Evolutionary conservation across 306 rosid species (phyloP).

Genomic region (Prunus davidiana): DNA sequence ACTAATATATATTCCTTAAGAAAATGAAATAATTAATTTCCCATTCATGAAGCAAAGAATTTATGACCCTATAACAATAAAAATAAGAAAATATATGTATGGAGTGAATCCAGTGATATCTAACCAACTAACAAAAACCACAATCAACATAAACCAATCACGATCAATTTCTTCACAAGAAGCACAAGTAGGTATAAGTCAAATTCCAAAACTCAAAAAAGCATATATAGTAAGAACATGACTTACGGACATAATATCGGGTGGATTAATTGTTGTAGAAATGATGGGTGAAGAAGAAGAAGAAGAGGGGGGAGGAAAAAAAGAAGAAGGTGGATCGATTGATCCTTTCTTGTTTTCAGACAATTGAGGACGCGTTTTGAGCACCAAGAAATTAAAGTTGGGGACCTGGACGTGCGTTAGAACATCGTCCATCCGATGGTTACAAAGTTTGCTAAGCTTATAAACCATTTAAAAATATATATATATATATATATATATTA

Average conservation of each 20-base stretch:
- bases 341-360: neutral
- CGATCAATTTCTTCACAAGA: neutral
- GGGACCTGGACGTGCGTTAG: neutral
- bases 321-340: neutral
- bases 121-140: neutral
- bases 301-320: neutral
- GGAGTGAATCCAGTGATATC: neutral
- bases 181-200: neutral
- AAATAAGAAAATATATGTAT: neutral
- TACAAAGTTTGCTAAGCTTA: neutral
- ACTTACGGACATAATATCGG: neutral
- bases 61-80: neutral
- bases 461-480: neutral
- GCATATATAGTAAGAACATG: neutral
- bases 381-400: neutral
- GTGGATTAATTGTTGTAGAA: neutral
- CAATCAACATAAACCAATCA: too few species aligned
- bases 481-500: neutral
- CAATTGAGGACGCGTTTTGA: neutral
- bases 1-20: neutral
- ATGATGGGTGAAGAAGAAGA: neutral
- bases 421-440: neutral
- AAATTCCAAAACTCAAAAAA: neutral
- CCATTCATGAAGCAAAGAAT: neutral
- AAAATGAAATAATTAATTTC: neutral